Percentiles rank a stretch among this genome's conserved stretches.
phyloP scores from a whole-genome alignment of 129 eudicot species.

The Dittrichia graveolens region DNA sequence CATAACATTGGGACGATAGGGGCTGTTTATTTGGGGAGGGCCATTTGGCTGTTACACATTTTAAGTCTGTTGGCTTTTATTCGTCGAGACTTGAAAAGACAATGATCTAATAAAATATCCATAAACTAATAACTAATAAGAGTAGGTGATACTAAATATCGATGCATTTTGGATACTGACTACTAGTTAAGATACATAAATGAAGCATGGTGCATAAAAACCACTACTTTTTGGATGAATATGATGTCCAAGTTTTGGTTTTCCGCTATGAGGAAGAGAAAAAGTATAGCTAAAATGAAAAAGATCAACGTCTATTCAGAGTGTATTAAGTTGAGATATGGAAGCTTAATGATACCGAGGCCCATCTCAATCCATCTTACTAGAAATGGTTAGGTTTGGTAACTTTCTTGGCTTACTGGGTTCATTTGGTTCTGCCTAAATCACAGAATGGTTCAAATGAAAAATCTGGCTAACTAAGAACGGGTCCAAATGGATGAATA shows the following conservation, averaged over 20 bases:
- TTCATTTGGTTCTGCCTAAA: background rate
- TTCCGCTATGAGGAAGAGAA: background rate
- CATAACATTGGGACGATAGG: too few relatives aligned
- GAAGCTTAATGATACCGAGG: background rate
- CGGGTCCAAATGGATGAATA: background rate
- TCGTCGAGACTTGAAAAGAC: too few relatives aligned
- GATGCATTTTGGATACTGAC: background rate
- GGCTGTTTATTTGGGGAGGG: too few relatives aligned
- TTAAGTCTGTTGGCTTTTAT: too few relatives aligned
- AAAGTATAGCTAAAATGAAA: slow-evolving; percentile 8
- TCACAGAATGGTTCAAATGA: slow-evolving; percentile 1
- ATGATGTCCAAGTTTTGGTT: background rate
- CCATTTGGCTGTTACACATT: too few relatives aligned
- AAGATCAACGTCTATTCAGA: background rate
- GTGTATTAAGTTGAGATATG: slow-evolving; percentile 1
- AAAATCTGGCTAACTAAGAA: background rate
- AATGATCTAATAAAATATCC: too few relatives aligned
- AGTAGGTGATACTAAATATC: background rate
- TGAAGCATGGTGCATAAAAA: too few relatives aligned
- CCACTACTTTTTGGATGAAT: too few relatives aligned
- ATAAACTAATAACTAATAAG: background rate
- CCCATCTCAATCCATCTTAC: background rate
- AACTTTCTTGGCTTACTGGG: background rate
- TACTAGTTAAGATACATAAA: too few relatives aligned
- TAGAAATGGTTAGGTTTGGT: background rate